Evolutionary conservation across 2,329 filamentous ascomycete genomes (phyloP).

Genomic region (Berkeleyomyces rouxiae): DNA sequence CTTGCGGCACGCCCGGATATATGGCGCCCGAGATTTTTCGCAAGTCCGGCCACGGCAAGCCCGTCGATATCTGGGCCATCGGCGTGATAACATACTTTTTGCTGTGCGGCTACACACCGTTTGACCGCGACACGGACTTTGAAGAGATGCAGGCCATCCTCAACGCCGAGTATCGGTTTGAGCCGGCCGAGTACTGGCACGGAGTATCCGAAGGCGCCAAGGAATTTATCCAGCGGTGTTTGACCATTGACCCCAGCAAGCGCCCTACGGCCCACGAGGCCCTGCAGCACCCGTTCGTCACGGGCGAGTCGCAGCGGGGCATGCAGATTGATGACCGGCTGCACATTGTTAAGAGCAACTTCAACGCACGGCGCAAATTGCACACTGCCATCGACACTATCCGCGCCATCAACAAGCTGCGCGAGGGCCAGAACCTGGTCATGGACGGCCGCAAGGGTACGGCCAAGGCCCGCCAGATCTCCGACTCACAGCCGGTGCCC

Average conservation of each 20-base stretch:
- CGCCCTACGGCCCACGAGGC: slow-evolving; percentile 84
- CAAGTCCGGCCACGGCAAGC: slow-evolving; percentile 94
- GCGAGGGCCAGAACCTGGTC: slow-evolving; percentile 42
- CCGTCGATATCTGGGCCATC: slow-evolving; percentile 95
- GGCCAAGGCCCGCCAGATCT: background rate
- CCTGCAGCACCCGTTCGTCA: slow-evolving; percentile 48
- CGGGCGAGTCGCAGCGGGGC: slow-evolving; percentile 33
- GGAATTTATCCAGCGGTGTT: slow-evolving; percentile 80
- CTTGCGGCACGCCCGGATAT: slow-evolving; percentile 92
- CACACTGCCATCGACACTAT: slow-evolving; percentile 57
- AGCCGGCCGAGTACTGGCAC: slow-evolving; percentile 89
- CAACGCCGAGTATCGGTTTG: slow-evolving; percentile 90
- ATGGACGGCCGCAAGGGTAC: slow-evolving; percentile 35
- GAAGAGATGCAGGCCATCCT: slow-evolving; percentile 99
- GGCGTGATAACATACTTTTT: slow-evolving; percentile 98
- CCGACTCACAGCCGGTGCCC: slow-evolving; percentile 7
- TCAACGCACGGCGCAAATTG: slow-evolving; percentile 51
- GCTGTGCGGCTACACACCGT: slow-evolving; percentile 93
- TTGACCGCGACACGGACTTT: slow-evolving; percentile 91
- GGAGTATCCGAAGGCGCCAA: slow-evolving; percentile 73
- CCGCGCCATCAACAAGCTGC: slow-evolving; percentile 52
- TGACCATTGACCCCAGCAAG: slow-evolving; percentile 73
- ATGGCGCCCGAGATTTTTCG: slow-evolving; percentile 99
- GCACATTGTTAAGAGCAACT: slow-evolving; percentile 57
- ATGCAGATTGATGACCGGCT: slow-evolving; percentile 44